Evolutionary conservation across 1,284 basidiomycete genomes (phyloP).

Genomic region (Termitomyces sp.): DNA sequence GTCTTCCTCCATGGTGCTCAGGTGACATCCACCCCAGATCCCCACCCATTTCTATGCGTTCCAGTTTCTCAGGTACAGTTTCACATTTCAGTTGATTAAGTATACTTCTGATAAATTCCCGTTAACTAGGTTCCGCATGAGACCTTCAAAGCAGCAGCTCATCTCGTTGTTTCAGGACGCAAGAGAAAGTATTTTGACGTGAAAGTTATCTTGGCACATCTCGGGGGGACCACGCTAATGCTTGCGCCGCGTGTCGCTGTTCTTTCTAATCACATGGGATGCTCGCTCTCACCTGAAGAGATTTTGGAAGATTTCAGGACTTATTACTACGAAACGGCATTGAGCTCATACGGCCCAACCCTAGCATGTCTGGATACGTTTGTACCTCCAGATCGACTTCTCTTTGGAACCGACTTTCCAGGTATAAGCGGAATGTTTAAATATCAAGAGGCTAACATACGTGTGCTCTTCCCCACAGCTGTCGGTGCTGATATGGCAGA

Average conservation of each 20-base stretch:
- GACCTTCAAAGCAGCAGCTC: slow-evolving; percentile 72
- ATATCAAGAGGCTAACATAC: not conserved
- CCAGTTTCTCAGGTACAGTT: slow-evolving; percentile 58
- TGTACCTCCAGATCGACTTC: slow-evolving; percentile 40
- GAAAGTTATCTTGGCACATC: slow-evolving; percentile 63
- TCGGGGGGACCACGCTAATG: slow-evolving; percentile 57
- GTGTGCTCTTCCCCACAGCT: slow-evolving; percentile 32
- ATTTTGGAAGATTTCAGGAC: slow-evolving; percentile 60
- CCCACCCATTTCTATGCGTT: slow-evolving; percentile 55
- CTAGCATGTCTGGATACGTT: slow-evolving; percentile 46
- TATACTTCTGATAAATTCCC: not conserved
- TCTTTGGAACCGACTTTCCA: slow-evolving; percentile 74
- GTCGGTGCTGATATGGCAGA: slow-evolving; percentile 46
- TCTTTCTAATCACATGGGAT: slow-evolving; percentile 64
- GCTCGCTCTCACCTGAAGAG: slow-evolving; percentile 48
- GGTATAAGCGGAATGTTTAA: slow-evolving; percentile 33
- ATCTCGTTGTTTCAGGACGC: slow-evolving; percentile 64
- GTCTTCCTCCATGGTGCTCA: slow-evolving; percentile 71
- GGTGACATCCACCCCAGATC: slow-evolving; percentile 55
- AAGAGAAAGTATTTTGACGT: slow-evolving; percentile 54
- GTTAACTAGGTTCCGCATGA: slow-evolving; percentile 65
- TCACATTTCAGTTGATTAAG: not conserved
- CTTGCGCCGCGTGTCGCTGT: slow-evolving; percentile 63
- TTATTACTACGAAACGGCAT: slow-evolving; percentile 69
- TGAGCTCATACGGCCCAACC: slow-evolving; percentile 50